Conservation (phyloP, 306 rosid genomes). For the Cicer arietinum region DNA sequence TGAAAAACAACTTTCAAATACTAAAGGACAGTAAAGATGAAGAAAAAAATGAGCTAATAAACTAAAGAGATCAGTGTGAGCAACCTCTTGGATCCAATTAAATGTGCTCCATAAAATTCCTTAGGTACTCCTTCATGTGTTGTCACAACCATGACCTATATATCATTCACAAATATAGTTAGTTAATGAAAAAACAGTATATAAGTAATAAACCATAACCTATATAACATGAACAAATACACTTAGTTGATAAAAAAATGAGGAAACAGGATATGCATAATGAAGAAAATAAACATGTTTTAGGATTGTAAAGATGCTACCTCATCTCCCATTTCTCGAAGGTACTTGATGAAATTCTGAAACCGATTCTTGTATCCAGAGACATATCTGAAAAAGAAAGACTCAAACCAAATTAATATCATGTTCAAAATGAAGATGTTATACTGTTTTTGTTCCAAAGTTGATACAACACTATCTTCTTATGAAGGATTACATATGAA, state of each 20-base stretch:
- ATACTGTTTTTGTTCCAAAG: background rate
- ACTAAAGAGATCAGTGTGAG: conserved; percentile 25
- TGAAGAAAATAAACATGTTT: conserved; percentile 1
- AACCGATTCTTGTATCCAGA: conserved; percentile 65
- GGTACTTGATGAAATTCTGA: conserved; percentile 59
- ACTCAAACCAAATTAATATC: conserved; percentile 6
- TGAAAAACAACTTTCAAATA: conserved; percentile 2
- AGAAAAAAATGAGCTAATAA: conserved; percentile 21
- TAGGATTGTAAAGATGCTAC: conserved; percentile 33
- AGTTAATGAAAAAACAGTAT: background rate
- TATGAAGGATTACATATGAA: background rate
- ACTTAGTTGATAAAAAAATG: background rate
- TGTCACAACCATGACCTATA: conserved; percentile 94
- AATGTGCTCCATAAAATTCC: conserved; percentile 91
- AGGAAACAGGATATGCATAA: background rate
- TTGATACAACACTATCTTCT: background rate
- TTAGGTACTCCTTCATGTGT: conserved; percentile 95
- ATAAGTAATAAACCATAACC: conserved; percentile 62
- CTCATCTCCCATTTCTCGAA: conserved; percentile 70
- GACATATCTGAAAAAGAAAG: conserved; percentile 53
- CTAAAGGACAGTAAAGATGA: conserved; percentile 9
- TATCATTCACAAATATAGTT: conserved; percentile 29
- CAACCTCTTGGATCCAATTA: conserved; percentile 91
- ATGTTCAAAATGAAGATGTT: conserved; percentile 5
- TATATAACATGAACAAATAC: conserved; percentile 41